A percentile compares a stretch with the other conserved stretches of the same genome.
Conservation (phyloP, 495 filamentous ascomycete genomes). For the Cladorrhinum samala region DNA sequence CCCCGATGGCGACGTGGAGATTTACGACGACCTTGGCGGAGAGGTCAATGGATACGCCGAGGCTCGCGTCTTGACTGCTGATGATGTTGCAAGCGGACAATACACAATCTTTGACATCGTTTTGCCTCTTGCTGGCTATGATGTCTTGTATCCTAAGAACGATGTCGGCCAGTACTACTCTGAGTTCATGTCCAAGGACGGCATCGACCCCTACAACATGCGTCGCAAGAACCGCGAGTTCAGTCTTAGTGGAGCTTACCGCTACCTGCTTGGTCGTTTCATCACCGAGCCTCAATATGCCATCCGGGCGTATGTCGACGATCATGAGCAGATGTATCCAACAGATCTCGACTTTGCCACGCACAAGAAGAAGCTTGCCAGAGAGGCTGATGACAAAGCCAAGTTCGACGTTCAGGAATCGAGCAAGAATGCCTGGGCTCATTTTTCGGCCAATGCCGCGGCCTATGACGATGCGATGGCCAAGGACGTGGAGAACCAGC, state of each 20-base stretch:
- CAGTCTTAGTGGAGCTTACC: slow-evolving; percentile 82
- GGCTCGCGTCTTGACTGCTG: slow-evolving; percentile 65
- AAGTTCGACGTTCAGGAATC: neutral
- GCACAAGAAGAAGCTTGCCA: slow-evolving; percentile 16
- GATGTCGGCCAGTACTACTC: slow-evolving; percentile 74
- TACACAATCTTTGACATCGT: slow-evolving; percentile 86
- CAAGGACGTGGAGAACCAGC: slow-evolving; percentile 4
- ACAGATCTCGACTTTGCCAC: slow-evolving; percentile 56
- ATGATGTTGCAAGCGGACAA: slow-evolving; percentile 71
- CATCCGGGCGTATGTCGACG: slow-evolving; percentile 59
- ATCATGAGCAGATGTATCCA: slow-evolving; percentile 75
- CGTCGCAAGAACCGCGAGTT: slow-evolving; percentile 75
- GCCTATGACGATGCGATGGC: slow-evolving; percentile 19
- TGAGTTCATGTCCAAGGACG: slow-evolving; percentile 70
- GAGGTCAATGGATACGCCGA: slow-evolving; percentile 61
- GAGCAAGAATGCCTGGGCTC: slow-evolving; percentile 10
- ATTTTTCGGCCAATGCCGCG: slow-evolving; percentile 19
- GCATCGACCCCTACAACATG: slow-evolving; percentile 81
- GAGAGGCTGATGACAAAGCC: slow-evolving; percentile 8
- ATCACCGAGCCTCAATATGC: slow-evolving; percentile 51
- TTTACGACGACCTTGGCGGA: slow-evolving; percentile 26
- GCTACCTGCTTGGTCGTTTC: slow-evolving; percentile 72
- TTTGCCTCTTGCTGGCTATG: slow-evolving; percentile 88
- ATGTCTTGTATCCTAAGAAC: slow-evolving; percentile 80
- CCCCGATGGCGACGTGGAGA: slow-evolving; percentile 51